Conservation (phyloP, 176 grass and related monocot species). For the Triticum urartu region DNA sequence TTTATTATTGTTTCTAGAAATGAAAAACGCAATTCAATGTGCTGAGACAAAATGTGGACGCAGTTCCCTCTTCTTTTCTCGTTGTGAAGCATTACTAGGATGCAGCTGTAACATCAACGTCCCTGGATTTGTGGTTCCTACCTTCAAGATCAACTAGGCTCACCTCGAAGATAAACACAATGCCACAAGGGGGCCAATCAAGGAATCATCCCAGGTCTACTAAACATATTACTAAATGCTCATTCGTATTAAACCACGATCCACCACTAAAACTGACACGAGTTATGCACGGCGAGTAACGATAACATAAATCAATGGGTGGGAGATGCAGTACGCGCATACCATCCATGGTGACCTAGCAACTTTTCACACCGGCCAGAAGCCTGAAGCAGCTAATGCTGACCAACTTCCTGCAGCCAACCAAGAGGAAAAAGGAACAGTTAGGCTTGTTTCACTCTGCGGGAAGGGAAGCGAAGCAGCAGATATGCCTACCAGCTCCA, state of each 20-base stretch:
- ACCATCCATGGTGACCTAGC: constrained; percentile 47
- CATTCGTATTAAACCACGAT: neutral
- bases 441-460: neutral
- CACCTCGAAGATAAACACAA: neutral
- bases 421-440: neutral
- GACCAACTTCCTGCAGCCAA: constrained; percentile 26
- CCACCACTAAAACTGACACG: neutral
- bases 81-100: neutral
- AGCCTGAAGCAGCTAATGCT: neutral
- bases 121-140: neutral
- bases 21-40: neutral
- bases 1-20: neutral
- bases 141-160: neutral
- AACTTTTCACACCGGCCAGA: neutral
- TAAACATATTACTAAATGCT: neutral
- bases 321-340: neutral
- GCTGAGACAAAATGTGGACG: neutral
- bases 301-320: neutral
- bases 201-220: neutral
- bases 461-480: neutral
- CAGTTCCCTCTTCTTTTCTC: neutral
- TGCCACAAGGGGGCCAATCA: neutral
- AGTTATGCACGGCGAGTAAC: neutral
- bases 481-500: neutral
- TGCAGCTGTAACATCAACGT: neutral